Percentiles rank a stretch among this genome's conserved stretches.
These are phyloP conservation scores for Phytophthora pini DNA, from an alignment of 352 stramenopile species.

Conservation along the genomic window DNA sequence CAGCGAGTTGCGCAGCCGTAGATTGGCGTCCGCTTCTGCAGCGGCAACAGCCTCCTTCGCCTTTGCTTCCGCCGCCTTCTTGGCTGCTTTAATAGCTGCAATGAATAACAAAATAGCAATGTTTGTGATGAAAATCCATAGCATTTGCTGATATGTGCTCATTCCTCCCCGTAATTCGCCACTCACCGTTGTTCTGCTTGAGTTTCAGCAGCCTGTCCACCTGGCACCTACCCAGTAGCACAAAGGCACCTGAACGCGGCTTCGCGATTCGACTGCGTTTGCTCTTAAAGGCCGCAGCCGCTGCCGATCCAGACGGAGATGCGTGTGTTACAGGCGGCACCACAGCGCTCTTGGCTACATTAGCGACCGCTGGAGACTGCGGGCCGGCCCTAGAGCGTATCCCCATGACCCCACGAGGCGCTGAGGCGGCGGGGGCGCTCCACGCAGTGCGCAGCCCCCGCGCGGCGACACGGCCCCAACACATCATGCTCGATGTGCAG, in stretches of 20 bases:
- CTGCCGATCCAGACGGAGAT: slow-evolving; percentile 5
- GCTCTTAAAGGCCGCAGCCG: slow-evolving; percentile 19
- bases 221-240: slow-evolving; percentile 37
- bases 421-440: slow-evolving; percentile 6
- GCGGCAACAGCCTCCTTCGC: slow-evolving; percentile 31
- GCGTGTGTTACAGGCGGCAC: slow-evolving; percentile 1
- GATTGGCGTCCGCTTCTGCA: slow-evolving; percentile 37
- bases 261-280: slow-evolving; percentile 29
- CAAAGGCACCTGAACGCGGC: slow-evolving; percentile 15
- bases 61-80: slow-evolving; percentile 39
- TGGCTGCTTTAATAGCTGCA: slow-evolving; percentile 32
- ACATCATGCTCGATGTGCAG: slow-evolving; percentile 36
- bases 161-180: background rate
- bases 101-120: background rate
- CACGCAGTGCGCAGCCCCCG: slow-evolving; percentile 23
- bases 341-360: slow-evolving; percentile 19
- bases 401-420: slow-evolving; percentile 22
- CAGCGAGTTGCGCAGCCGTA: slow-evolving; percentile 43
- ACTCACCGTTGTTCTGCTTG: slow-evolving; percentile 35
- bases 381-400: slow-evolving; percentile 28
- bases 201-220: slow-evolving; percentile 37
- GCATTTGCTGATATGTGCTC: background rate
- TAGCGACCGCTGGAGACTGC: slow-evolving; percentile 4
- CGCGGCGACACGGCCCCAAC: slow-evolving; percentile 31
- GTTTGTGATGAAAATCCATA: slow-evolving; percentile 1